phyloP scores from a whole-genome alignment of 2,329 filamentous ascomycete species.

The Rhynchosporium secalis region DNA sequence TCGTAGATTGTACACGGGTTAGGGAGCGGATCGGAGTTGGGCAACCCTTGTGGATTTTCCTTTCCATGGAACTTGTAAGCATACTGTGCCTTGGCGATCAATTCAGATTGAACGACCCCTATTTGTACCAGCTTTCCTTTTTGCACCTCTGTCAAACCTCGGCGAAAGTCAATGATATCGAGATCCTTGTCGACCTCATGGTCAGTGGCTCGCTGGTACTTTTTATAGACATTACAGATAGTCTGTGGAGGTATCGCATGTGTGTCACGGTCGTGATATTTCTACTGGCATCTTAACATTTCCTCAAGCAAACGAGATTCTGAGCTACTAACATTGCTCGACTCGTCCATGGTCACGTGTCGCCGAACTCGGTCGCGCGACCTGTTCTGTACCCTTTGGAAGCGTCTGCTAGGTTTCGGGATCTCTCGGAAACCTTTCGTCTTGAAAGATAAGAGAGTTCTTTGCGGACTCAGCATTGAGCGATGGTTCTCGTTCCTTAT shows the following conservation, averaged over 20 bases:
- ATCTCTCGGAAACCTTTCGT: neutral
- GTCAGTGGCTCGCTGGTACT: constrained; percentile 38
- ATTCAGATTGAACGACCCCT: constrained; percentile 28
- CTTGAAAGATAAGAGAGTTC: neutral
- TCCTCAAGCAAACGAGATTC: neutral
- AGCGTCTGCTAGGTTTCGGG: neutral
- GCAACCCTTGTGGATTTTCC: neutral
- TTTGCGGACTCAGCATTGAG: constrained; percentile 13
- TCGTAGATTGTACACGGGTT: constrained; percentile 36
- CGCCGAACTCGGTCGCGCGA: constrained; percentile 12
- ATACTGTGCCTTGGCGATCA: constrained; percentile 30
- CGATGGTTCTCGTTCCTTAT: neutral
- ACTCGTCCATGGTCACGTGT: constrained; percentile 25
- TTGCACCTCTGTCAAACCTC: constrained; percentile 36
- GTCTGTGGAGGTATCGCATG: constrained; percentile 40
- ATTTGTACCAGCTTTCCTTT: constrained; percentile 31
- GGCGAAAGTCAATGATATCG: constrained; percentile 37
- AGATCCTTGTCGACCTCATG: constrained; percentile 31
- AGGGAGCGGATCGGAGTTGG: constrained; percentile 7
- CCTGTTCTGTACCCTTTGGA: constrained; percentile 7
- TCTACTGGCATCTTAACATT: constrained; percentile 8
- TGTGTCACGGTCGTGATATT: constrained; percentile 36
- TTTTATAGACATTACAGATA: constrained; percentile 39
- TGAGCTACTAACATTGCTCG: constrained; percentile 15
- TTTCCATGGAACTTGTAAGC: constrained; percentile 23